These are phyloP conservation scores for Themeda triandra DNA, from an alignment of 176 grass and related monocot species.

Conservation along the genomic window DNA sequence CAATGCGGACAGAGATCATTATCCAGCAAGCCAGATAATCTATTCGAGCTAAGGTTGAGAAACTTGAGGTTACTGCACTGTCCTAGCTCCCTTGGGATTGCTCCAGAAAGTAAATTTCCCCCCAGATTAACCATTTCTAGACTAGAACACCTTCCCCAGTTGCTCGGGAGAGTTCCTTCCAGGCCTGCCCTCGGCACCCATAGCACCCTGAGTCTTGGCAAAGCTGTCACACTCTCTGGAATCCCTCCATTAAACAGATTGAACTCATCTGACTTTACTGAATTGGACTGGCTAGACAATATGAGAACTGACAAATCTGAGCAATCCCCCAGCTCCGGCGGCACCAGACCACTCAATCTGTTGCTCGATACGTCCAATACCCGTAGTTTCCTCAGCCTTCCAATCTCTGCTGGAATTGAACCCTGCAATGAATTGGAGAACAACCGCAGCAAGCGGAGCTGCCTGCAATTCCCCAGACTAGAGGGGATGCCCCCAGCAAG, in stretches of 20 bases:
- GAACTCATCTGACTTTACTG: slow-evolving; percentile 36
- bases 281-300: slow-evolving; percentile 59
- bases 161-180: slow-evolving; percentile 39
- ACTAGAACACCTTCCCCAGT: slow-evolving; percentile 49
- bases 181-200: slow-evolving; percentile 44
- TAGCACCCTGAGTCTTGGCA: slow-evolving; percentile 51
- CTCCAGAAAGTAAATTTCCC: slow-evolving; percentile 46
- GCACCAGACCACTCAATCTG: slow-evolving; percentile 59
- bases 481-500: slow-evolving; percentile 54
- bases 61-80: slow-evolving; percentile 52
- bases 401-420: slow-evolving; percentile 65
- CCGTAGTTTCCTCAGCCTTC: slow-evolving; percentile 57
- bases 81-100: slow-evolving; percentile 39
- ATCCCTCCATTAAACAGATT: slow-evolving; percentile 58
- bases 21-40: slow-evolving; percentile 43
- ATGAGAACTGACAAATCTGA: slow-evolving; percentile 50
- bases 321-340: slow-evolving; percentile 68
- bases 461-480: slow-evolving; percentile 49
- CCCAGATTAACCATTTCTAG: slow-evolving; percentile 60
- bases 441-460: slow-evolving; percentile 56
- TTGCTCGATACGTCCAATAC: slow-evolving; percentile 76
- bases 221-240: slow-evolving; percentile 41
- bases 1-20: slow-evolving; percentile 41
- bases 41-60: slow-evolving; percentile 61
- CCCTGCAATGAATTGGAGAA: slow-evolving; percentile 69